phyloP scores from a whole-genome alignment of 192 early-diverging fungal genomes.

The Powellomyces hirtus region DNA sequence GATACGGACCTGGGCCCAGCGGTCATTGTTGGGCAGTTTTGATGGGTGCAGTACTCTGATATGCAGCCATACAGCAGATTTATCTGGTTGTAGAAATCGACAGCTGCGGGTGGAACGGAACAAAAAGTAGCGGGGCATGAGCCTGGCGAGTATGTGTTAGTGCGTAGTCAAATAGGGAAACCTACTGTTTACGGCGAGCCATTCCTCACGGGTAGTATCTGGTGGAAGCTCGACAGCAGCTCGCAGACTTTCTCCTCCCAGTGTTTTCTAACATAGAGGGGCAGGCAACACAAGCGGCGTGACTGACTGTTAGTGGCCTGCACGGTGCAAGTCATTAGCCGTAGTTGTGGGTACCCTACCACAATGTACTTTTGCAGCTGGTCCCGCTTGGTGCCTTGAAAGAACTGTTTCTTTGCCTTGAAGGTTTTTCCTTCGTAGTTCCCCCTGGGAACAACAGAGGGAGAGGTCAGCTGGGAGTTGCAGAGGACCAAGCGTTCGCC shows the following conservation, averaged over 20 bases:
- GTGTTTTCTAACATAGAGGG: constrained; percentile 27
- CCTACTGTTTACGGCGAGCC: constrained; percentile 36
- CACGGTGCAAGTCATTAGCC: background rate
- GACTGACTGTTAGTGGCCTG: too few relatives aligned
- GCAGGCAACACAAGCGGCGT: constrained; percentile 8
- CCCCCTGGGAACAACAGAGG: background rate
- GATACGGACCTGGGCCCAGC: constrained; percentile 24
- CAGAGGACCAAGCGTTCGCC: background rate
- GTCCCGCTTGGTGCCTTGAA: constrained; percentile 32
- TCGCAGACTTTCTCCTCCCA: constrained; percentile 29
- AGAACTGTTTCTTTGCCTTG: constrained; percentile 31
- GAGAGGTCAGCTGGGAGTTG: background rate
- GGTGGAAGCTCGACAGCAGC: constrained; percentile 22
- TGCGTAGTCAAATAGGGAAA: too few relatives aligned
- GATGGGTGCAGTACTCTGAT: constrained; percentile 29
- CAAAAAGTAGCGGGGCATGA: too few relatives aligned
- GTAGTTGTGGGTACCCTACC: constrained; percentile 5
- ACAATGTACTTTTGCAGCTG: constrained; percentile 41
- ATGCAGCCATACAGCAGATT: constrained; percentile 37
- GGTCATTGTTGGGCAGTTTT: constrained; percentile 35
- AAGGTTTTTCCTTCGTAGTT: constrained; percentile 29
- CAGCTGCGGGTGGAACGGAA: constrained; percentile 22
- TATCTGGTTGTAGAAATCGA: constrained; percentile 40
- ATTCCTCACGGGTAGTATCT: constrained; percentile 29
- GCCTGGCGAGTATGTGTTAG: too few relatives aligned